Base-by-base conservation (phyloP, 1,284 basidiomycete species). In the Xanthoconium separans region DNA sequence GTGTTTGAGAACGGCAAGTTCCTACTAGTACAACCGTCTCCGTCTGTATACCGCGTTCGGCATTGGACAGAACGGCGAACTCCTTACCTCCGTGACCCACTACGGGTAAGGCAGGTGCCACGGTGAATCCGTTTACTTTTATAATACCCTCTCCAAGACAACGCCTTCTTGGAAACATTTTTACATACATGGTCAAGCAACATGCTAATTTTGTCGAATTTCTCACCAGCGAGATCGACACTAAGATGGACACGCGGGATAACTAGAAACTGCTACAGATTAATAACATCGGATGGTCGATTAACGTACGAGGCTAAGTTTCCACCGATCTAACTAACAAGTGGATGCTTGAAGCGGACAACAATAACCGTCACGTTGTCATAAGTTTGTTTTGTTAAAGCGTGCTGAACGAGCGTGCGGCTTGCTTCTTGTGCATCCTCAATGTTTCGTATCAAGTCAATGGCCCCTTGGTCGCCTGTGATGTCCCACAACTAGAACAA, bases 401-500 rank as follows among this genome's bases (percentile, higher is more conserved):
- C 97, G 65, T 97, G 85, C 55, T 93, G 84, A 51, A 99, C 77
- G 18, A 99, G 79, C 52, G 77, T 78, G 55, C 84, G 75, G 58
- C 89, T 90, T 3, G 96, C 95, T 58, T 83, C 80, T 70, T 96
- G 93, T 5, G 96, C 86, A 66, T 98, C 91, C 34, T 78, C 70
- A 20, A 87, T 77, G 30, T 83, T 75, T 44, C 85, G 84, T 51
- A 98, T 83, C 47, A 97, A 81, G 54, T 98, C 90, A 36, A 97
- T 88, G 1, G 95, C 96, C 47, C 83, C 83, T 73, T 99, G 95
- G 71, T 99, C 97, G 51, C 87, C 87, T 48, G 88, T 83, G 10
- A 99, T 93, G 70, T 99, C 97, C 97, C 97, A 99, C 0, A 99
- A 81, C 95, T 98, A 65, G n/a, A 49, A 52, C 37, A 44, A 39